Conservation (phyloP, 805 yeast species). For the Starmerella powellii region DNA sequence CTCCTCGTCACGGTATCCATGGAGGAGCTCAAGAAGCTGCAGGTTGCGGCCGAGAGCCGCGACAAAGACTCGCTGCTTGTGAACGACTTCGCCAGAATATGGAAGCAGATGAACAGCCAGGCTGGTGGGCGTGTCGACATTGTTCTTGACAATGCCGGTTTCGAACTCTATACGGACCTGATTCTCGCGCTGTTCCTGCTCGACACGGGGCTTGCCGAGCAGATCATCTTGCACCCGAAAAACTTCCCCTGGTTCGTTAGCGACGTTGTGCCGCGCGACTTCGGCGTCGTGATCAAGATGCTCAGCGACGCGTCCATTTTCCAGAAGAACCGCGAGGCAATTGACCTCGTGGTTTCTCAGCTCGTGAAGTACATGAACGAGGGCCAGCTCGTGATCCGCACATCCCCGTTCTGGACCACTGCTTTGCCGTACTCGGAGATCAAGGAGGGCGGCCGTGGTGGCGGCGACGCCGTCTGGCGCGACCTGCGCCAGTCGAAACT, state of each 20-base stretch:
- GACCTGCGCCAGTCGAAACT: slow-evolving; percentile 48
- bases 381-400: slow-evolving; percentile 42
- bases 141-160: slow-evolving; percentile 87
- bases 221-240: slow-evolving; percentile 75
- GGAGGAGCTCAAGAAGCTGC: slow-evolving; percentile 82
- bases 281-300: slow-evolving; percentile 45
- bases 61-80: slow-evolving; percentile 64
- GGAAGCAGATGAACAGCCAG: slow-evolving; percentile 33
- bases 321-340: slow-evolving; percentile 35
- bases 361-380: slow-evolving; percentile 35
- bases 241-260: slow-evolving; percentile 95
- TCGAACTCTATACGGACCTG: slow-evolving; percentile 84
- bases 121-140: slow-evolving; percentile 52
- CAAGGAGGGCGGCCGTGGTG: slow-evolving; percentile 37
- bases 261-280: slow-evolving; percentile 82
- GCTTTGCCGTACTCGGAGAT: slow-evolving; percentile 66
- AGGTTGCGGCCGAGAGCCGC: slow-evolving; percentile 71
- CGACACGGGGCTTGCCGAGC: slow-evolving; percentile 52
- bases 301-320: slow-evolving; percentile 43
- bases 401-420: slow-evolving; percentile 79
- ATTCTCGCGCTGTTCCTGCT: slow-evolving; percentile 52
- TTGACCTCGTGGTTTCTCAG: slow-evolving; percentile 39
- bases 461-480: slow-evolving; percentile 50
- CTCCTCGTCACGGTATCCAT: slow-evolving; percentile 56
- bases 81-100: slow-evolving; percentile 62